Evolutionary conservation across 1,284 basidiomycete species (phyloP).

Genomic region (Gymnopus androsaceus): DNA sequence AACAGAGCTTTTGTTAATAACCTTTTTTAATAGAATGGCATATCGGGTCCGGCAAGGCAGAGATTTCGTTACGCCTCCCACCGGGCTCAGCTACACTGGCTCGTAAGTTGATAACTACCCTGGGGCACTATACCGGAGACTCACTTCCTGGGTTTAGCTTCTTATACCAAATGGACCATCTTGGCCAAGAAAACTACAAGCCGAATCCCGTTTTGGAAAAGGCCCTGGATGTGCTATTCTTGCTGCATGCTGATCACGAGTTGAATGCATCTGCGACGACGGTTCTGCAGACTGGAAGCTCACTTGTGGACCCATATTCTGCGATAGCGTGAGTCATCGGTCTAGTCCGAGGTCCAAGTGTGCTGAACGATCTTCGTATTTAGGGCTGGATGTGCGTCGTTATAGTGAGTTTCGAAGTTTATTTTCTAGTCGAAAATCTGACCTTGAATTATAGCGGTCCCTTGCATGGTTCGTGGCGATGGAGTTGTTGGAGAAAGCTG

Average conservation of each 20-base stretch:
- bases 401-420: constrained; percentile 60
- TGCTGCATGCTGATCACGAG: constrained; percentile 88
- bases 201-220: constrained; percentile 84
- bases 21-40: constrained; percentile 61
- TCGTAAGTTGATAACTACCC: constrained; percentile 52
- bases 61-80: constrained; percentile 83
- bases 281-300: constrained; percentile 83
- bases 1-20: constrained; percentile 4
- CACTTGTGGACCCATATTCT: constrained; percentile 85
- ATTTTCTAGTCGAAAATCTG: neutral
- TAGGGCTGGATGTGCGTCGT: constrained; percentile 79
- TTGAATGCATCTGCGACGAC: constrained; percentile 84
- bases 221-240: constrained; percentile 82
- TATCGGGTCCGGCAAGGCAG: constrained; percentile 87
- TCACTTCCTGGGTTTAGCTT: constrained; percentile 48
- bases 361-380: constrained; percentile 1
- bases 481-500: neutral
- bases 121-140: neutral
- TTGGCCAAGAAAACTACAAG: constrained; percentile 70
- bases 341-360: neutral
- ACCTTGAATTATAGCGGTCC: constrained; percentile 61
- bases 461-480: constrained; percentile 56
- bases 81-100: constrained; percentile 79
- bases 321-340: constrained; percentile 65
- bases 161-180: constrained; percentile 85